Evolutionary conservation across 805 yeast genomes (phyloP).

Genomic region (Starmerella asiatica): DNA sequence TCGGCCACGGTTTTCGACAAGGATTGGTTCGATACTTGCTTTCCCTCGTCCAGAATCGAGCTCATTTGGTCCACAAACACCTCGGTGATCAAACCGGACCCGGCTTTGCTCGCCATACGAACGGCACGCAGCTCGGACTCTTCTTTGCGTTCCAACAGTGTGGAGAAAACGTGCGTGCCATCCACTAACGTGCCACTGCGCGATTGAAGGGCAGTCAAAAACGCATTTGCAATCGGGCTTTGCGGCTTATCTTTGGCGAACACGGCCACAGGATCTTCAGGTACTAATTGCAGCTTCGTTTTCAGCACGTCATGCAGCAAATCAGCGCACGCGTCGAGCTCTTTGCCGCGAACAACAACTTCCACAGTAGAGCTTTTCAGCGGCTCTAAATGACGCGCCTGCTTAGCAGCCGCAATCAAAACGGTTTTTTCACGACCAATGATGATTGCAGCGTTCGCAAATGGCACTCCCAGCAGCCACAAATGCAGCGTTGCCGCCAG

Average conservation of each 20-base stretch:
- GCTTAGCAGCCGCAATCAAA: slow-evolving; percentile 68
- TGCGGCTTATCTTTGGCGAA: slow-evolving; percentile 62
- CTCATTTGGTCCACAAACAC: slow-evolving; percentile 80
- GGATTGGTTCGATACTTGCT: slow-evolving; percentile 55
- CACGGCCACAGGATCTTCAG: slow-evolving; percentile 44
- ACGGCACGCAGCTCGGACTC: slow-evolving; percentile 55
- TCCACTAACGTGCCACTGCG: slow-evolving; percentile 28
- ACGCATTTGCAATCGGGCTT: slow-evolving; percentile 60
- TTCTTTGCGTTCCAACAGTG: slow-evolving; percentile 61
- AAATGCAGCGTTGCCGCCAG: slow-evolving; percentile 69
- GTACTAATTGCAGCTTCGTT: slow-evolving; percentile 22
- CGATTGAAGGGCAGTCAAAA: slow-evolving; percentile 28
- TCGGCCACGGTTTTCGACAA: slow-evolving; percentile 65
- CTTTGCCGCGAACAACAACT: slow-evolving; percentile 70
- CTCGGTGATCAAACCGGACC: slow-evolving; percentile 60
- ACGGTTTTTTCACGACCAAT: slow-evolving; percentile 46
- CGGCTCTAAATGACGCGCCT: slow-evolving; percentile 63
- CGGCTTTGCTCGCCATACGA: slow-evolving; percentile 60
- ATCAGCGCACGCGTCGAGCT: slow-evolving; percentile 56
- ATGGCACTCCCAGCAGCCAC: slow-evolving; percentile 90
- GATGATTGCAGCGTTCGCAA: slow-evolving; percentile 75
- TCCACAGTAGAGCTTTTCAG: slow-evolving; percentile 38
- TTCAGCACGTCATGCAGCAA: slow-evolving; percentile 47
- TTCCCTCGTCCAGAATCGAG: slow-evolving; percentile 72
- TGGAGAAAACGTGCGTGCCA: slow-evolving; percentile 41